phyloP scores from a whole-genome alignment of 768 basidiomycete genomes.

The Calocera cornea region DNA sequence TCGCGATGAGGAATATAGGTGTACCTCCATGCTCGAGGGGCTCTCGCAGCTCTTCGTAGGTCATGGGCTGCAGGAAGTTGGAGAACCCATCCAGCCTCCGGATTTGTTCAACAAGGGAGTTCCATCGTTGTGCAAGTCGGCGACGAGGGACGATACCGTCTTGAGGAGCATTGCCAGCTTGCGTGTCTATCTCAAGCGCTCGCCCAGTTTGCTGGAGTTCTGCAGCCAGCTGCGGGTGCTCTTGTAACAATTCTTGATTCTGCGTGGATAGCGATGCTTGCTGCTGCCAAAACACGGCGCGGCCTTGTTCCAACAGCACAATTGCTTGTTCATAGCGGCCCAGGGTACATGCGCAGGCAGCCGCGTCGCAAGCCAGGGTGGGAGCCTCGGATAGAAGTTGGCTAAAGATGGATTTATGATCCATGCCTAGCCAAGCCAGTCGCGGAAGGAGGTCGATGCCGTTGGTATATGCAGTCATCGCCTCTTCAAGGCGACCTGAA shows the following conservation, averaged over 20 bases:
- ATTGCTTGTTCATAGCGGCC: background rate
- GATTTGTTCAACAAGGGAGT: background rate
- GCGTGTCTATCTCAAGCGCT: background rate
- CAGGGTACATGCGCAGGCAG: background rate
- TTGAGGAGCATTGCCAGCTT: background rate
- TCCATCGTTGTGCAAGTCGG: background rate
- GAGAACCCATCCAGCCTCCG: slow-evolving; percentile 6
- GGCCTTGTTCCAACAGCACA: background rate
- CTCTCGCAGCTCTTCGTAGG: background rate
- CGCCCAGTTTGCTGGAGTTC: background rate
- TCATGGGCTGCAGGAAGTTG: background rate
- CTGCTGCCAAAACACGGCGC: background rate
- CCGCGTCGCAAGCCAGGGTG: background rate
- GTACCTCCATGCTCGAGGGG: background rate
- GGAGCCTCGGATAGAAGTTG: background rate
- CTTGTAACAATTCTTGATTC: background rate
- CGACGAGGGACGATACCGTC: background rate
- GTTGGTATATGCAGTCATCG: background rate
- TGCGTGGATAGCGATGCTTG: background rate
- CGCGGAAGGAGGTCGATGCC: background rate
- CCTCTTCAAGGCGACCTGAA: background rate
- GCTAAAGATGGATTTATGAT: background rate
- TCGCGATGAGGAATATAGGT: slow-evolving; percentile 6
- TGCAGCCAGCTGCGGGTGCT: background rate
- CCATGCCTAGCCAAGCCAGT: background rate